Evolutionary conservation across 306 rosid genomes (phyloP).

Genomic region (Dalbergia cochinchinensis): DNA sequence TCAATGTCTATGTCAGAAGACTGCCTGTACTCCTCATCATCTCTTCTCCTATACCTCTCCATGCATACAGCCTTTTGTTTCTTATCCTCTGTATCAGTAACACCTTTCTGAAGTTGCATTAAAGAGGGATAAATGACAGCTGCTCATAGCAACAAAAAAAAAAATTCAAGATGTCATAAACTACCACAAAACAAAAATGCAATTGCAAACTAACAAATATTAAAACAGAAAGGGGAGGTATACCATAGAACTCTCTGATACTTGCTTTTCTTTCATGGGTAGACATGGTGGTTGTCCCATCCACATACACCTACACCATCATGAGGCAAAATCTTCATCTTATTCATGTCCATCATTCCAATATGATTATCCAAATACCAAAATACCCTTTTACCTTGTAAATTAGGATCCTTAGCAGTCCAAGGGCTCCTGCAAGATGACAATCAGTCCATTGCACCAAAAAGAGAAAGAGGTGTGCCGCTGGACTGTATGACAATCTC

Average conservation of each 20-base stretch:
- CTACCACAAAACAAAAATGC: conserved; percentile 20
- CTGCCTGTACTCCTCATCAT: conserved; percentile 67
- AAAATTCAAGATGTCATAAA: conserved; percentile 39
- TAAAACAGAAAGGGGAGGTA: background rate
- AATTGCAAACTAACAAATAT: background rate
- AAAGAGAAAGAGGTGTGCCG: conserved; percentile 87
- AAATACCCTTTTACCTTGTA: conserved; percentile 66
- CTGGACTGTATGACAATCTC: conserved; percentile 96
- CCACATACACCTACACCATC: conserved; percentile 83
- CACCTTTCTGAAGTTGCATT: conserved; percentile 88
- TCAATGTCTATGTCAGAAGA: conserved; percentile 79
- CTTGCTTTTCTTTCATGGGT: conserved; percentile 96
- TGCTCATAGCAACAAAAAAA: conserved; percentile 49
- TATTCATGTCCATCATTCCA: conserved; percentile 44
- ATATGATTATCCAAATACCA: conserved; percentile 6
- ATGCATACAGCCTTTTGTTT: conserved; percentile 85
- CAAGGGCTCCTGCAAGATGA: conserved; percentile 92
- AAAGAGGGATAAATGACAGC: conserved; percentile 91
- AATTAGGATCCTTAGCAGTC: conserved; percentile 84
- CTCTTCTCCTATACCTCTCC: conserved; percentile 94
- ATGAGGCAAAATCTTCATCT: conserved; percentile 42
- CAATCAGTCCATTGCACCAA: conserved; percentile 94
- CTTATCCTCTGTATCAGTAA: conserved; percentile 81
- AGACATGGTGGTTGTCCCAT: conserved; percentile 98
- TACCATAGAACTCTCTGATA: conserved; percentile 98